Conservation (phyloP, 1,284 basidiomycete species). For the Boletus mariae region DNA sequence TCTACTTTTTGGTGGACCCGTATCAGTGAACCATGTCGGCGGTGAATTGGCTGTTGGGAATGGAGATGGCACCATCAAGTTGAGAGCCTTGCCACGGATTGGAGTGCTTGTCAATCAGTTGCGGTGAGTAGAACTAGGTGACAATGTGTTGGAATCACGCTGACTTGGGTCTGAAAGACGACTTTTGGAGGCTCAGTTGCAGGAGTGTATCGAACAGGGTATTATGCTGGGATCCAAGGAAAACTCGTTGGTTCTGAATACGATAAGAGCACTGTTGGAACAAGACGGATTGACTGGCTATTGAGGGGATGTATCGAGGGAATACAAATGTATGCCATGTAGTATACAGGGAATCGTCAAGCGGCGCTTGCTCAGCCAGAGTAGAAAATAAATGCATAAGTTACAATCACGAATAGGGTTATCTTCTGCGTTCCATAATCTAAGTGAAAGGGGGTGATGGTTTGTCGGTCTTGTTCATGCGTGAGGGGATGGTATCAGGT, state of each 20-base stretch:
- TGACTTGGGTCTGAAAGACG: slow-evolving; percentile 38
- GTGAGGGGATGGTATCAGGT: background rate
- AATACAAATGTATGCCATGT: slow-evolving; percentile 14
- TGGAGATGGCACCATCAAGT: slow-evolving; percentile 50
- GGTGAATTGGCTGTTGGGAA: slow-evolving; percentile 71
- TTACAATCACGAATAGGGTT: background rate
- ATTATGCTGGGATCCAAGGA: slow-evolving; percentile 44
- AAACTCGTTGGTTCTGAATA: slow-evolving; percentile 58
- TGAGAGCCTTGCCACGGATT: slow-evolving; percentile 85
- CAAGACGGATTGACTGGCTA: slow-evolving; percentile 46
- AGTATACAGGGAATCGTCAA: slow-evolving; percentile 3
- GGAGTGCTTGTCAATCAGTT: slow-evolving; percentile 88
- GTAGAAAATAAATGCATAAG: background rate
- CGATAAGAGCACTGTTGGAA: slow-evolving; percentile 69
- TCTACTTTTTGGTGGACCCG: slow-evolving; percentile 79
- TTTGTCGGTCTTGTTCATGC: background rate
- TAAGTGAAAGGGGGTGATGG: background rate
- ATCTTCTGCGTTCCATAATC: background rate
- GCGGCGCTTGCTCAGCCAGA: background rate
- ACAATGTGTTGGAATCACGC: background rate
- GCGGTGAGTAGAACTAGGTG: slow-evolving; percentile 43
- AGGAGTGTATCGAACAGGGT: slow-evolving; percentile 53
- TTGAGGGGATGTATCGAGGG: background rate
- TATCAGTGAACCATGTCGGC: slow-evolving; percentile 75
- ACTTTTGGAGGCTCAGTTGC: slow-evolving; percentile 69